Conservation (phyloP, 257 asterid species). For the Solanum infundibuliforme region DNA sequence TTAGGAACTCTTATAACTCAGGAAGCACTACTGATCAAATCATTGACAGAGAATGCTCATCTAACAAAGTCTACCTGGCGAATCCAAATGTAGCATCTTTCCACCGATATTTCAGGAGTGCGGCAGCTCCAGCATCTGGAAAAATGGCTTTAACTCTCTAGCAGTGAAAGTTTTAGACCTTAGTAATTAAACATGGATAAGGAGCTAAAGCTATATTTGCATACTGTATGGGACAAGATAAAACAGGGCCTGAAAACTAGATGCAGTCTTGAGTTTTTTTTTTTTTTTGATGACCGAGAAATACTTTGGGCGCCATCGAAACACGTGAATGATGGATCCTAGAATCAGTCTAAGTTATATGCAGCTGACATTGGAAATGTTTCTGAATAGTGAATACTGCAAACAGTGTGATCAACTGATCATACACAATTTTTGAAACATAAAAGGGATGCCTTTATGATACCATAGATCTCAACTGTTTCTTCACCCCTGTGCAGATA, state of each 20-base stretch:
- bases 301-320: not conserved
- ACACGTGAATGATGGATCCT: not conserved
- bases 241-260: not conserved
- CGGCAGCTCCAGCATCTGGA: constrained; percentile 99
- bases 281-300: not conserved
- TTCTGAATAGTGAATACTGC: not conserved
- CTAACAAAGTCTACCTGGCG: constrained; percentile 43
- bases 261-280: not conserved
- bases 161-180: constrained; percentile 17
- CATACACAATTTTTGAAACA: not conserved
- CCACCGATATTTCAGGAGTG: constrained; percentile 79
- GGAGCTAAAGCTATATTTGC: not conserved
- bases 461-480: not conserved
- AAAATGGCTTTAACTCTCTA: constrained; percentile 87
- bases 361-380: not conserved
- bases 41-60: not conserved
- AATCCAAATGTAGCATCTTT: constrained; percentile 83
- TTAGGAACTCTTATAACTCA: not conserved
- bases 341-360: not conserved
- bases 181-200: constrained; percentile 7
- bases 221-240: not conserved
- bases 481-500: not conserved
- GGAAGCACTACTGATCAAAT: not conserved
- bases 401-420: not conserved
- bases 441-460: not conserved